Conservation (phyloP, 805 yeast genomes). For the Pichia ethanolica region DNA sequence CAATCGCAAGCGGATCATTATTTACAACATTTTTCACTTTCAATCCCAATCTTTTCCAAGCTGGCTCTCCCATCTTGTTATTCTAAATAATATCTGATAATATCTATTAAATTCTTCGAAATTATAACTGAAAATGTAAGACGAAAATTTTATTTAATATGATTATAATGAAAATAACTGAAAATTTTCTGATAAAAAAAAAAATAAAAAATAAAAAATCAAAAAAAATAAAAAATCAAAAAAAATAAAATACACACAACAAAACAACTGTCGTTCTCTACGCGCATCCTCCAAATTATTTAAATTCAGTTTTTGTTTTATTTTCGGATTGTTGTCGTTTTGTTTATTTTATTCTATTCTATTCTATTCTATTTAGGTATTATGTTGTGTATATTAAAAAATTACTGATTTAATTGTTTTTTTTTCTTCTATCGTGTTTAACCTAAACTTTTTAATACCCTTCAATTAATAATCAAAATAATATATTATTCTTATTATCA, state of each 20-base stretch:
- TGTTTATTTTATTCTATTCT: not conserved
- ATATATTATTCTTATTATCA: not conserved
- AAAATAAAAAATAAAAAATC: not conserved
- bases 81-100: not conserved
- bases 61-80: slow-evolving; percentile 41
- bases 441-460: not conserved
- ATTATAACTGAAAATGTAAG: not conserved
- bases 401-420: too few species aligned
- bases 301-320: too few species aligned
- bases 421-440: not conserved
- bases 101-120: not conserved
- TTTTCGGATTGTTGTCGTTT: not conserved
- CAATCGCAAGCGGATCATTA: slow-evolving; percentile 37
- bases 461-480: not conserved
- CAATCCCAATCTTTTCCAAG: slow-evolving; percentile 77
- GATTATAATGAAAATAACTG: not conserved
- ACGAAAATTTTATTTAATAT: too few species aligned
- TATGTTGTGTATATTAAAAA: too few species aligned
- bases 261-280: too few species aligned
- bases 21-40: slow-evolving; percentile 43
- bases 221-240: too few species aligned
- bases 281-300: too few species aligned
- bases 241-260: too few species aligned
- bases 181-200: not conserved
- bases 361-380: too few species aligned